phyloP scores from a whole-genome alignment of 208 protist genomes.

The Leishmania aethiopica region DNA sequence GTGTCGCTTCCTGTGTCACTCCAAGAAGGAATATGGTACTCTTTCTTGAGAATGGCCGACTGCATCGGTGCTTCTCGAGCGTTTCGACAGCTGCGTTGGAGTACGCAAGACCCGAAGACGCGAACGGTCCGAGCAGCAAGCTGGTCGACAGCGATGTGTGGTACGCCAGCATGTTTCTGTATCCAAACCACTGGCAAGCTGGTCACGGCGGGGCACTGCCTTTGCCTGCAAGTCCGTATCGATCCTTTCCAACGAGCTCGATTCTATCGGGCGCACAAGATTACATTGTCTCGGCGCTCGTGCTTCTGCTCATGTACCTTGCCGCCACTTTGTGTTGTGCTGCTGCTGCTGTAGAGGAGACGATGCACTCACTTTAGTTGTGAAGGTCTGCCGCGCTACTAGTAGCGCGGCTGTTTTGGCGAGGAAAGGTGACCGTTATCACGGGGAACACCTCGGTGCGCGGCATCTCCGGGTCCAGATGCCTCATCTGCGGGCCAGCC shows the following conservation, averaged over 20 bases:
- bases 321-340: neutral
- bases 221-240: constrained; percentile 23
- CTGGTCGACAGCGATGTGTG: constrained; percentile 68
- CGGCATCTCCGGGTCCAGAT: neutral
- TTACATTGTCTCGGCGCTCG: constrained; percentile 13
- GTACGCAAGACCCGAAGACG: constrained; percentile 21
- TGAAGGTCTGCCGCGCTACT: neutral
- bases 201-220: constrained; percentile 34
- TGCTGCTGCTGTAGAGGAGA: neutral
- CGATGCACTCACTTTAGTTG: neutral
- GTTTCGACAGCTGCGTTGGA: neutral
- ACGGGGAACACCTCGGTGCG: neutral
- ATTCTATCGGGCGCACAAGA: constrained; percentile 7
- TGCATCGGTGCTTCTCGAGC: neutral
- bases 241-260: constrained; percentile 9
- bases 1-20: neutral
- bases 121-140: constrained; percentile 29
- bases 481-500: neutral
- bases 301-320: constrained; percentile 16
- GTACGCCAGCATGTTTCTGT: constrained; percentile 79
- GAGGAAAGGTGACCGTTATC: neutral
- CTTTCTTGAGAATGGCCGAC: neutral
- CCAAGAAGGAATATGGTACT: neutral
- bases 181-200: constrained; percentile 83
- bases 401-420: neutral